Conservation (phyloP, 2,329 filamentous ascomycete genomes). For the Venturiaceae sp. region DNA sequence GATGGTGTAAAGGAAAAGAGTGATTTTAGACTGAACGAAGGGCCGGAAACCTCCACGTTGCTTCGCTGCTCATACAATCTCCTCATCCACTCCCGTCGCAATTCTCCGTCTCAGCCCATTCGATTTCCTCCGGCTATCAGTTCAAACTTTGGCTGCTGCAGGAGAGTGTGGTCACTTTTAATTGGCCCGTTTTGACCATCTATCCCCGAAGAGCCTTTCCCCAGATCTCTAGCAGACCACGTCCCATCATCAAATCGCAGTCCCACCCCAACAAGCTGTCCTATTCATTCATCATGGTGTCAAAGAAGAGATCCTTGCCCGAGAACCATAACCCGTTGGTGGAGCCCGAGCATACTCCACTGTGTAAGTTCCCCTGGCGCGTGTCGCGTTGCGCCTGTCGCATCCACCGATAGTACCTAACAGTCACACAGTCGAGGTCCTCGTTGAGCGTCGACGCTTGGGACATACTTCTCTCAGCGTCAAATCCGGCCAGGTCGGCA, state of each 20-base stretch:
- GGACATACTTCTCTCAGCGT: conserved; percentile 86
- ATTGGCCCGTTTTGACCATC: neutral
- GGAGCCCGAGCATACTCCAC: conserved; percentile 49
- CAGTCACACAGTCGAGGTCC: conserved; percentile 33
- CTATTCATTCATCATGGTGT: conserved; percentile 17
- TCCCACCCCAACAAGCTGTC: neutral
- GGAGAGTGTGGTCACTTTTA: neutral
- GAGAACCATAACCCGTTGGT: conserved; percentile 56
- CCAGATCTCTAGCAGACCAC: neutral
- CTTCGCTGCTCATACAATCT: neutral
- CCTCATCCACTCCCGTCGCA: neutral
- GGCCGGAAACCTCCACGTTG: neutral
- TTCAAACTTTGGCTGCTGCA: neutral
- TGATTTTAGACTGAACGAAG: no score
- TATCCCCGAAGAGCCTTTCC: neutral
- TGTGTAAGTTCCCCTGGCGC: conserved; percentile 42
- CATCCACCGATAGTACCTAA: conserved; percentile 1
- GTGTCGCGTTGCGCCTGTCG: conserved; percentile 15
- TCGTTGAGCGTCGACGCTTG: conserved; percentile 75
- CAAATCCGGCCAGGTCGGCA: conserved; percentile 65
- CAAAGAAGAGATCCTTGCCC: conserved; percentile 42
- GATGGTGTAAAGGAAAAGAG: no score
- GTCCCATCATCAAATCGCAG: neutral
- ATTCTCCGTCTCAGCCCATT: neutral
- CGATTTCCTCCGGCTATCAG: neutral